Evolutionary conservation across 805 yeast species (phyloP).

Genomic region (Maudiozyma turicensis): DNA sequence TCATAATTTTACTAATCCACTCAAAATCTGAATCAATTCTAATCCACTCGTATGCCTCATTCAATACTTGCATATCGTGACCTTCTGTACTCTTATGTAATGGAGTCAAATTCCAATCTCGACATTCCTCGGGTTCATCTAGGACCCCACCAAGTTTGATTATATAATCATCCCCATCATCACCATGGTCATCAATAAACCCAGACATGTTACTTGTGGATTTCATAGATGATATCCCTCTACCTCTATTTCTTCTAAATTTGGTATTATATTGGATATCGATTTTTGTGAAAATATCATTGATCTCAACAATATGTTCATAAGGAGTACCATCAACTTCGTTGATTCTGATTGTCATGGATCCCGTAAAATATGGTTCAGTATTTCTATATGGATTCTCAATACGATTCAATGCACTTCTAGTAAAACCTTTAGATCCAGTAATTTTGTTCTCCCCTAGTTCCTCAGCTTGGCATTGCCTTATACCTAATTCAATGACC

Average conservation of each 20-base stretch:
- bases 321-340: slow-evolving; percentile 98
- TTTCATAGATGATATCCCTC: slow-evolving; percentile 31
- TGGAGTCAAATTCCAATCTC: slow-evolving; percentile 65
- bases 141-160: slow-evolving; percentile 63
- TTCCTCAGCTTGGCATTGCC: slow-evolving; percentile 76
- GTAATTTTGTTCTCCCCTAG: slow-evolving; percentile 24
- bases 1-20: slow-evolving; percentile 78
- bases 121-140: slow-evolving; percentile 47
- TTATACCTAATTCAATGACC: slow-evolving; percentile 87
- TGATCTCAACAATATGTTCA: slow-evolving; percentile 89
- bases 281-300: slow-evolving; percentile 73
- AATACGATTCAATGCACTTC: slow-evolving; percentile 20
- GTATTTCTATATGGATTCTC: slow-evolving; percentile 13
- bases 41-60: slow-evolving; percentile 95
- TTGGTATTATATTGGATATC: slow-evolving; percentile 95
- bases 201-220: slow-evolving; percentile 6
- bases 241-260: slow-evolving; percentile 70
- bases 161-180: slow-evolving; percentile 7
- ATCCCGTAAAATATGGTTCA: slow-evolving; percentile 62
- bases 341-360: slow-evolving; percentile 93
- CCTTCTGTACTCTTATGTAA: slow-evolving; percentile 43
- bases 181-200: slow-evolving; percentile 1
- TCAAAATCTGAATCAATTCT: slow-evolving; percentile 96
- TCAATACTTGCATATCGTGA: slow-evolving; percentile 28
- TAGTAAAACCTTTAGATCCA: slow-evolving; percentile 22